Evolutionary conservation across 2,329 filamentous ascomycete genomes (phyloP).

Genomic region (Aotearoamyces nothofagi): DNA sequence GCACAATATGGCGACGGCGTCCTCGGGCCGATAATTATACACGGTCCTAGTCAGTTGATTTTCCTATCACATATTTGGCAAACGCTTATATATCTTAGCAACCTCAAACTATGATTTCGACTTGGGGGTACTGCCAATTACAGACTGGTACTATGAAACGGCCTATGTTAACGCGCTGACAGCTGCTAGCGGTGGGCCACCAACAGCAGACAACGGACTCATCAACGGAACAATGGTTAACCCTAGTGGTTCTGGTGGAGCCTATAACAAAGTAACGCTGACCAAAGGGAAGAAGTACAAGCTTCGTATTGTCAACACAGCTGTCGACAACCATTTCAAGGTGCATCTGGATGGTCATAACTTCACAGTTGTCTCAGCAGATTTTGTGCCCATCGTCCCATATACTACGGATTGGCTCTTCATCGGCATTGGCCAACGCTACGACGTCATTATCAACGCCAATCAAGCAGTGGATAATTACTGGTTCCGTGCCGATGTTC

Average conservation of each 20-base stretch:
- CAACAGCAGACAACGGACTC: slow-evolving; percentile 13
- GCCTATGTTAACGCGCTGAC: slow-evolving; percentile 25
- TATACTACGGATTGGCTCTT: slow-evolving; percentile 25
- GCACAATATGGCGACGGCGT: slow-evolving; percentile 32
- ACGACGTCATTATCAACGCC: slow-evolving; percentile 20
- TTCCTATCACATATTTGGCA: too few species aligned
- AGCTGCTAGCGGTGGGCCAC: slow-evolving; percentile 12
- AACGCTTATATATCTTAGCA: too few species aligned
- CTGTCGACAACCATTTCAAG: slow-evolving; percentile 27
- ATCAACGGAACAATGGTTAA: slow-evolving; percentile 9
- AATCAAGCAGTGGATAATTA: slow-evolving; percentile 13
- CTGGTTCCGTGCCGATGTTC: slow-evolving; percentile 18
- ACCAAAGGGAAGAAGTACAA: background rate
- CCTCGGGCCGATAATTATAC: slow-evolving; percentile 43
- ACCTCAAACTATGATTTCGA: slow-evolving; percentile 7
- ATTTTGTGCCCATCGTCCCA: slow-evolving; percentile 39
- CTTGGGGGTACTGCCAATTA: slow-evolving; percentile 6
- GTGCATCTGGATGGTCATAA: slow-evolving; percentile 31
- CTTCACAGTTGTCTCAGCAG: slow-evolving; percentile 47
- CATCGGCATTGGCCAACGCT: slow-evolving; percentile 27
- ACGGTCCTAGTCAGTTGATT: too few species aligned
- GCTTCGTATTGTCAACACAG: background rate
- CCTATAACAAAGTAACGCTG: background rate
- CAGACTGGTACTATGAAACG: slow-evolving; percentile 14
- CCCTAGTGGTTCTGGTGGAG: slow-evolving; percentile 14